Base-by-base conservation (phyloP, 2,329 filamentous ascomycete genomes). In the Acrodontium crateriforme region DNA sequence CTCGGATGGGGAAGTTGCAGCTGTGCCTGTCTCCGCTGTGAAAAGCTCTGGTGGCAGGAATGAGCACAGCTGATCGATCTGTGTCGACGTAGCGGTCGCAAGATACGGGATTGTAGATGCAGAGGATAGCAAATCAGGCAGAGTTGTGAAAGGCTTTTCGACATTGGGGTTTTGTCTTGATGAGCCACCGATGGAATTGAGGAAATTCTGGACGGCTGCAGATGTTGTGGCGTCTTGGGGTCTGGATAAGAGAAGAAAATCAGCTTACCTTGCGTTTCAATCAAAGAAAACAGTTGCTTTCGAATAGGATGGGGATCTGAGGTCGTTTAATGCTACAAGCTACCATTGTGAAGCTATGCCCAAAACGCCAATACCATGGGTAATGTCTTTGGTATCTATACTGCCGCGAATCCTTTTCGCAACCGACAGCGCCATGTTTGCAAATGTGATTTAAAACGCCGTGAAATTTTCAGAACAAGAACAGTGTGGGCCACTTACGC, bases 121-220 rank as follows among this genome's bases (percentile, higher is more conserved):
- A 2, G 84, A 71, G 27, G 78, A 71, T 19, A 98, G 71, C 4
- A 98, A 74, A 48, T 95, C 87, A 45, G 76, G 75, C 26, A 98
- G 72, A 16, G 84, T 76, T 9, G 85, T 87, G 52, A 80, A 94
- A 0, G 74, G 61, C 42, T 77, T 73, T 37, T 71, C 68, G 40
- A 34, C 40, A 35, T 47, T 50, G 29, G 49, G 34, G 27, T 30
- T 18, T 18, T 36, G 38, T 13, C 14, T 18, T 13, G 28, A 32
- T 8, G 27, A 20, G 11, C 24, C 23, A 36, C 53, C 52, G 38
- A 95, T 63, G 3, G 87, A 93, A 36, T 78, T 72, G 44, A 95
- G 68, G 53, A 98, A 85, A 56, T 87, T 85, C 49, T 83, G 79
- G 40, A 95, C 82, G 36, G 81, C 73, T 21, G 73, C 68, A 31